These are phyloP conservation scores for Penicillium sp. DNA, from an alignment of 2,329 filamentous ascomycete species.

Conservation along the genomic window DNA sequence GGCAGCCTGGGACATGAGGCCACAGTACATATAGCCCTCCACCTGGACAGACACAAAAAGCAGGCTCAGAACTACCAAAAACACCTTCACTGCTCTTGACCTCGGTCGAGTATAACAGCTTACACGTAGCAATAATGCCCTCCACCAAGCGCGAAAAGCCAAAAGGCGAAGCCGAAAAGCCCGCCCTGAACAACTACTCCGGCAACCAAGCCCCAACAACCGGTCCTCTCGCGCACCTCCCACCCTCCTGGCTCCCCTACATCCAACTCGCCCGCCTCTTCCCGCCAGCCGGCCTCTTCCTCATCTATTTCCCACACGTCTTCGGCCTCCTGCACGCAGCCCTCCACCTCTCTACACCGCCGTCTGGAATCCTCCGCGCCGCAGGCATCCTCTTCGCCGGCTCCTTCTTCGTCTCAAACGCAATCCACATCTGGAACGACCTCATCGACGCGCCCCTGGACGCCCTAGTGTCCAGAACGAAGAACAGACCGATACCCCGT, in stretches of 20 bases:
- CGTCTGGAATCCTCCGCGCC: slow-evolving; percentile 56
- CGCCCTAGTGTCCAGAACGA: slow-evolving; percentile 75
- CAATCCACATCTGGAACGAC: slow-evolving; percentile 76
- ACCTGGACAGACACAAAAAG: too few relatives aligned
- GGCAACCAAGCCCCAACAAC: not conserved
- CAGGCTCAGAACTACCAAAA: too few relatives aligned
- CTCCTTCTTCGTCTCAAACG: slow-evolving; percentile 83
- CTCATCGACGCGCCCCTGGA: slow-evolving; percentile 89
- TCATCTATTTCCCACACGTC: slow-evolving; percentile 83
- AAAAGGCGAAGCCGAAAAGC: not conserved
- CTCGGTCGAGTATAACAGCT: too few relatives aligned
- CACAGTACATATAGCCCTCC: too few relatives aligned
- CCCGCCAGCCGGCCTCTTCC: slow-evolving; percentile 81
- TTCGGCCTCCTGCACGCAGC: slow-evolving; percentile 85
- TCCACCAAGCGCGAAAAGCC: not conserved
- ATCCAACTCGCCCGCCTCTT: slow-evolving; percentile 67
- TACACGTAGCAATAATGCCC: too few relatives aligned
- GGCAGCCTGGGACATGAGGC: too few relatives aligned
- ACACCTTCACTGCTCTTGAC: too few relatives aligned
- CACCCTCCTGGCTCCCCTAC: slow-evolving; percentile 17
- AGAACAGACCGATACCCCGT: slow-evolving; percentile 73
- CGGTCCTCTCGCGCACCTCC: not conserved
- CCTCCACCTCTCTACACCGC: slow-evolving; percentile 63
- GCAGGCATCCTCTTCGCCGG: slow-evolving; percentile 58
- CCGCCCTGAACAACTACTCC: not conserved